These are phyloP conservation scores for Coelastrella sp. DNA, from an alignment of 139 green algal species.

Conservation along the genomic window DNA sequence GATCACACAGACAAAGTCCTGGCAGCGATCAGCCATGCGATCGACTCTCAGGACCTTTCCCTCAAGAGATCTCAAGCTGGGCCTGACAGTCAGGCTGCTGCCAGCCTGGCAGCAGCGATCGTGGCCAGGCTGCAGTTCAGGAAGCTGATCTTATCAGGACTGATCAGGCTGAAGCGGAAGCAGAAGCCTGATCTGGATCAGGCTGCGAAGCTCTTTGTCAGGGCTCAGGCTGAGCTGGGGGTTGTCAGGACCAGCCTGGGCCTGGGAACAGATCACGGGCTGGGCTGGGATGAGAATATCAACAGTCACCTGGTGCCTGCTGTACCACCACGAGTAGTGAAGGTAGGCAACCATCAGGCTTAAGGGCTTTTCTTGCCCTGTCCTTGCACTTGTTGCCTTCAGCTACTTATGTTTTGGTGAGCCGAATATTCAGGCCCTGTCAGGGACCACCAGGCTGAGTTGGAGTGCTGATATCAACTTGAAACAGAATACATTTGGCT, in stretches of 20 bases:
- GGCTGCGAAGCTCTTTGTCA: slow-evolving; percentile 43
- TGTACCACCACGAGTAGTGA: slow-evolving; percentile 67
- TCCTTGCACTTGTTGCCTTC: too few species aligned
- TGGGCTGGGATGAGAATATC: slow-evolving; percentile 68
- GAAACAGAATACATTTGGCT: too few species aligned
- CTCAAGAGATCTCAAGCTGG: slow-evolving; percentile 27
- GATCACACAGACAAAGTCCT: slow-evolving; percentile 31
- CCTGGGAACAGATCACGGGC: neutral
- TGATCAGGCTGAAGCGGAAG: slow-evolving; percentile 9
- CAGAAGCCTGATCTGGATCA: slow-evolving; percentile 45
- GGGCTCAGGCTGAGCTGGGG: slow-evolving; percentile 45
- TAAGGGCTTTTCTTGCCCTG: neutral
- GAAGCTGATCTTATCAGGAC: slow-evolving; percentile 29
- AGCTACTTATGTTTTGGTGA: too few species aligned
- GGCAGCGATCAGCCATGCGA: slow-evolving; percentile 48
- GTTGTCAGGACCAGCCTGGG: slow-evolving; percentile 9
- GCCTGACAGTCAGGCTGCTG: neutral
- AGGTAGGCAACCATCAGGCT: slow-evolving; percentile 47
- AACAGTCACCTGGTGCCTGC: slow-evolving; percentile 77
- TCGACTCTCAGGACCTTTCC: slow-evolving; percentile 33
- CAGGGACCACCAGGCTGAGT: too few species aligned
- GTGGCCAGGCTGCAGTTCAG: slow-evolving; percentile 65
- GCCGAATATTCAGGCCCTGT: too few species aligned
- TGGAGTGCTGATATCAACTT: too few species aligned
- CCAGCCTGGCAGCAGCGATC: slow-evolving; percentile 51